These are phyloP conservation scores for Aspergillus glaucus DNA, from an alignment of 2,329 filamentous ascomycete genomes.

Conservation along the genomic window DNA sequence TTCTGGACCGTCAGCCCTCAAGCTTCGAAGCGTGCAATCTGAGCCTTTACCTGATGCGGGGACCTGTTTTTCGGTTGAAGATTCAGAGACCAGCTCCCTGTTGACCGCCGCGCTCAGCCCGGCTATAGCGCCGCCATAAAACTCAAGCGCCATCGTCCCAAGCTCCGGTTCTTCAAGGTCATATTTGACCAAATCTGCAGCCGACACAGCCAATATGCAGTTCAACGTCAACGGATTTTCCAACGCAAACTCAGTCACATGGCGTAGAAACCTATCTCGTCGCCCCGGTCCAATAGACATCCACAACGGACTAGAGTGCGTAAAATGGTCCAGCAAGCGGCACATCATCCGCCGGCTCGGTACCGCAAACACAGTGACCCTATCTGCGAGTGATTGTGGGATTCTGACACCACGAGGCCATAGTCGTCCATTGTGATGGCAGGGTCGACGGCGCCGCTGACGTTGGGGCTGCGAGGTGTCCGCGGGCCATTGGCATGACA, in stretches of 20 bases:
- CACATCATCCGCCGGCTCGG: neutral
- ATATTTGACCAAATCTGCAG: conserved; percentile 5
- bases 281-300: conserved; percentile 1
- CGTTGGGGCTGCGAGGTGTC: neutral
- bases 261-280: neutral
- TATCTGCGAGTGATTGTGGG: neutral
- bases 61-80: neutral
- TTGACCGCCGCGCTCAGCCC: neutral
- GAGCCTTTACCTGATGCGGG: neutral
- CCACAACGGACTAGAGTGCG: conserved; percentile 5
- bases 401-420: neutral
- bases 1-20: neutral
- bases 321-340: conserved; percentile 4
- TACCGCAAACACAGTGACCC: neutral
- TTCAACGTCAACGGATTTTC: conserved; percentile 2
- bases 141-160: conserved; percentile 2
- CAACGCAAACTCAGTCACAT: neutral
- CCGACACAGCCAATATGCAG: conserved; percentile 3
- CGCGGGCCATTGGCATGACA: neutral
- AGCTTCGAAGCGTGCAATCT: neutral
- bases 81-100: neutral
- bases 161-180: neutral
- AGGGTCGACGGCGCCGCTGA: neutral
- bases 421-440: neutral
- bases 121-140: conserved; percentile 2